Conservation (phyloP, 139 green algal genomes). For the Chlamydomonas eustigma region DNA sequence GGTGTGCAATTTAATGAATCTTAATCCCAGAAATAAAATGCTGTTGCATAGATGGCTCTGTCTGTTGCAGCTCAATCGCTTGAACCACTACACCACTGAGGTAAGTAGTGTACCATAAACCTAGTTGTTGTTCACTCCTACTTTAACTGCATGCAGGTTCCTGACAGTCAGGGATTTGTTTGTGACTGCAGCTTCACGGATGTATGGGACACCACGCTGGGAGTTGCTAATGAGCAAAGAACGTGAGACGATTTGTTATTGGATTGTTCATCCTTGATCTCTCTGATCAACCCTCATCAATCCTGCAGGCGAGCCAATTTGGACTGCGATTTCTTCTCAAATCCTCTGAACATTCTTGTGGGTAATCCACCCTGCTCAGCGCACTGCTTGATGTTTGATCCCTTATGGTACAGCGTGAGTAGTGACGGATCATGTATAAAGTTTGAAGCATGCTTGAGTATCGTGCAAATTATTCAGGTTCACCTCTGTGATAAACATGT, state of each 20-base stretch:
- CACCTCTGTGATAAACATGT: no score
- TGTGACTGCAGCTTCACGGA: slow-evolving; percentile 55
- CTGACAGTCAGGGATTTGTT: slow-evolving; percentile 76
- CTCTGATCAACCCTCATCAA: neutral
- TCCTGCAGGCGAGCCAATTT: slow-evolving; percentile 54
- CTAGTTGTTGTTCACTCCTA: no score
- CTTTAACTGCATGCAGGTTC: slow-evolving; percentile 19
- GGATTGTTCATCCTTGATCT: neutral
- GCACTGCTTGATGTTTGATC: slow-evolving; percentile 68
- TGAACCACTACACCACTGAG: no score
- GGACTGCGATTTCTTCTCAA: slow-evolving; percentile 62
- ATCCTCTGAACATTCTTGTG: slow-evolving; percentile 41
- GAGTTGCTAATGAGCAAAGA: slow-evolving; percentile 29
- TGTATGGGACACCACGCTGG: slow-evolving; percentile 53
- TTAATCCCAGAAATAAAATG: no score
- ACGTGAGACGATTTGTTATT: no score
- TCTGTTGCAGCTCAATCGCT: no score
- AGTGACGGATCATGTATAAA: no score
- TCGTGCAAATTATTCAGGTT: no score
- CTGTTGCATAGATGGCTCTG: no score
- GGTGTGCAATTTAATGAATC: no score
- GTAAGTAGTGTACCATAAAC: no score
- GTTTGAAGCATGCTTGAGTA: no score
- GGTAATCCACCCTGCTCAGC: slow-evolving; percentile 45
- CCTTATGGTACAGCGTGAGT: slow-evolving; percentile 63